A percentile compares a stretch with the other conserved stretches of the same genome.
Evolutionary conservation across 2,329 filamentous ascomycete species (phyloP).

Genomic region (Aspergillus intermedius): DNA sequence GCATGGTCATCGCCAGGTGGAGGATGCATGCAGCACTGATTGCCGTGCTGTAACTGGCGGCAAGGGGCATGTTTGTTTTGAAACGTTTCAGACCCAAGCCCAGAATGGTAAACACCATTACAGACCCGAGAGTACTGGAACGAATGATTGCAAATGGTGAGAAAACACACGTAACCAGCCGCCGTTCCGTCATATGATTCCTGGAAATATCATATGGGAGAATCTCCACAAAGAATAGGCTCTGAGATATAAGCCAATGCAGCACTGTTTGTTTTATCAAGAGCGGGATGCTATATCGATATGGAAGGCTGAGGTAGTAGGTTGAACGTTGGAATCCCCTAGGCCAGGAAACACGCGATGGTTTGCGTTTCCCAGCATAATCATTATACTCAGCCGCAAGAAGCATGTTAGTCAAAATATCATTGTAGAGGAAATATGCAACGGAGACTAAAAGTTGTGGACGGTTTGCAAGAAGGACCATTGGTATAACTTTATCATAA

Average conservation of each 20-base stretch:
- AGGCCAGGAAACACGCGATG: constrained; percentile 40
- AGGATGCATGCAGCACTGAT: constrained; percentile 7
- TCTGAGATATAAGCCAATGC: constrained; percentile 45
- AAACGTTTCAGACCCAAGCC: background rate
- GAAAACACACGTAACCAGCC: background rate
- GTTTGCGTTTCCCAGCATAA: constrained; percentile 30
- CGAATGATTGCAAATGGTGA: background rate
- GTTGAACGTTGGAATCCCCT: constrained; percentile 36
- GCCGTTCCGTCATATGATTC: background rate
- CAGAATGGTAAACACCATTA: background rate
- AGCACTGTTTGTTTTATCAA: constrained; percentile 26
- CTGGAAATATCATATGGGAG: constrained; percentile 19
- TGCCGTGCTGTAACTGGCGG: constrained; percentile 2
- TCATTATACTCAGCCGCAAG: constrained; percentile 42
- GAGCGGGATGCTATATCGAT: constrained; percentile 37
- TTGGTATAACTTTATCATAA: no score
- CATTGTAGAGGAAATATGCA: constrained; percentile 29
- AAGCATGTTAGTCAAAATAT: constrained; percentile 39
- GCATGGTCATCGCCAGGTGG: constrained; percentile 1
- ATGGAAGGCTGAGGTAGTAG: constrained; percentile 41
- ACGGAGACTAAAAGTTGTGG: constrained; percentile 27
- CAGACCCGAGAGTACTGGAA: background rate
- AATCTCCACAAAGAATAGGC: constrained; percentile 30
- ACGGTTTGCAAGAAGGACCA: constrained; percentile 22
- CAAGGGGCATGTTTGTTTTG: constrained; percentile 2